These are phyloP conservation scores for Prunus mongolica DNA, from an alignment of 306 rosid species.

Conservation along the genomic window DNA sequence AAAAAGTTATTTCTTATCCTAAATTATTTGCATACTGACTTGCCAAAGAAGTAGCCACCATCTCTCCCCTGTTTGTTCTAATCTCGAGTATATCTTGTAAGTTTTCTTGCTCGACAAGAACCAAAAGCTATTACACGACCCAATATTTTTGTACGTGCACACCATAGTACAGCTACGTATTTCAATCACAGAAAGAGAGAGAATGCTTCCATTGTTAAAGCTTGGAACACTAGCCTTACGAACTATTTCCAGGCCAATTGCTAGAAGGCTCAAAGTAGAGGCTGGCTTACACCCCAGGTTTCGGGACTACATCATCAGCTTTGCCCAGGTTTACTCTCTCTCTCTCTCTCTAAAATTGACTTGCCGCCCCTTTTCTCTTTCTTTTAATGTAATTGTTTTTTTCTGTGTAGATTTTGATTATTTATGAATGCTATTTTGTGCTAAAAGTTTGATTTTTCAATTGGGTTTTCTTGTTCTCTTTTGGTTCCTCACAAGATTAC, in stretches of 20 bases:
- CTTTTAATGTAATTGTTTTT: not conserved
- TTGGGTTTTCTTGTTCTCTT: not conserved
- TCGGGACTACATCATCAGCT: not conserved
- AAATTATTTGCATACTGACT: not conserved
- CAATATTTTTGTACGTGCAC: not conserved
- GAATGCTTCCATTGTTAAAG: constrained; percentile 15
- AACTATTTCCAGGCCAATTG: constrained; percentile 11
- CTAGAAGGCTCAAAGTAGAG: constrained; percentile 8
- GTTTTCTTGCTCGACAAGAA: not conserved
- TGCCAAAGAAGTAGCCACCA: not conserved
- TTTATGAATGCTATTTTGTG: too few species aligned
- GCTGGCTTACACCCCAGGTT: constrained; percentile 11
- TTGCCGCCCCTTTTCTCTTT: not conserved
- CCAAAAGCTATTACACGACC: not conserved
- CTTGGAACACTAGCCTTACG: constrained; percentile 10
- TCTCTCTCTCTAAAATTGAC: not conserved
- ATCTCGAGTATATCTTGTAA: not conserved
- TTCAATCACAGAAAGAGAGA: not conserved
- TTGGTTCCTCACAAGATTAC: too few species aligned
- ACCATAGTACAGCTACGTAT: too few species aligned
- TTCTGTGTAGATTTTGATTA: not conserved
- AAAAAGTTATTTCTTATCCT: too few species aligned
- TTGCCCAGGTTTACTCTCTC: constrained; percentile 8
- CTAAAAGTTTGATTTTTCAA: not conserved
- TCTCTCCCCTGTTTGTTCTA: not conserved